Evolutionary conservation across 1,284 basidiomycete species (phyloP).

Genomic region (Pisolithus thermaeus): DNA sequence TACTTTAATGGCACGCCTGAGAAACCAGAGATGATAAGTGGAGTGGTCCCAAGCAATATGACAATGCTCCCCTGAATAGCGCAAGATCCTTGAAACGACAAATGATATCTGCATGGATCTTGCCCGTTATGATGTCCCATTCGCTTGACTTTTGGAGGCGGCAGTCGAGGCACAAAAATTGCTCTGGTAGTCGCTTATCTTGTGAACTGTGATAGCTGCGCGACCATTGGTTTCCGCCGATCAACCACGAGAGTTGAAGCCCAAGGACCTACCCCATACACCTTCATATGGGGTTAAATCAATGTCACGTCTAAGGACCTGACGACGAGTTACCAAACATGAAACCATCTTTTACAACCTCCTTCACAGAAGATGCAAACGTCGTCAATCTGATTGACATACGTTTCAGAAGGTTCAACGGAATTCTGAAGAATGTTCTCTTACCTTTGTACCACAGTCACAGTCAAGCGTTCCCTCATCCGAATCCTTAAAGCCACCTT

Average conservation of each 20-base stretch:
- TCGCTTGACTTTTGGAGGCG: conserved; percentile 55
- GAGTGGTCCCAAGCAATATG: background rate
- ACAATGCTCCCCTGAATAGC: conserved; percentile 50
- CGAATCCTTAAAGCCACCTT: conserved; percentile 1
- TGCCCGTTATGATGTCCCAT: conserved; percentile 61
- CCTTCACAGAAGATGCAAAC: conserved; percentile 58
- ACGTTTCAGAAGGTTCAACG: background rate
- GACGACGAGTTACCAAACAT: conserved; percentile 53
- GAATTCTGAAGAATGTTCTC: conserved; percentile 9
- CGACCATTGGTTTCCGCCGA: conserved; percentile 1
- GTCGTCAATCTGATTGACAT: conserved; percentile 41
- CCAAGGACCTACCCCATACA: conserved; percentile 60
- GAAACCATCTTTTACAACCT: conserved; percentile 64
- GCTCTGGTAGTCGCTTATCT: conserved; percentile 50
- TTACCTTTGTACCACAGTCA: conserved; percentile 58
- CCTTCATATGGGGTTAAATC: conserved; percentile 36
- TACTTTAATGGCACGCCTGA: conserved; percentile 68
- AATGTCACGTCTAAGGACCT: conserved; percentile 3
- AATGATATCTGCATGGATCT: conserved; percentile 53
- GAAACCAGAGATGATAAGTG: conserved; percentile 1
- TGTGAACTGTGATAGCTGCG: conserved; percentile 54
- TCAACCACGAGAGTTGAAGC: background rate
- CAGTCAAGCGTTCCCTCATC: conserved; percentile 37
- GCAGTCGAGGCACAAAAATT: conserved; percentile 68
- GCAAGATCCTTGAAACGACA: conserved; percentile 61